These are phyloP conservation scores for Triticum urartu DNA, from an alignment of 176 grass and related monocot species.

Conservation along the genomic window DNA sequence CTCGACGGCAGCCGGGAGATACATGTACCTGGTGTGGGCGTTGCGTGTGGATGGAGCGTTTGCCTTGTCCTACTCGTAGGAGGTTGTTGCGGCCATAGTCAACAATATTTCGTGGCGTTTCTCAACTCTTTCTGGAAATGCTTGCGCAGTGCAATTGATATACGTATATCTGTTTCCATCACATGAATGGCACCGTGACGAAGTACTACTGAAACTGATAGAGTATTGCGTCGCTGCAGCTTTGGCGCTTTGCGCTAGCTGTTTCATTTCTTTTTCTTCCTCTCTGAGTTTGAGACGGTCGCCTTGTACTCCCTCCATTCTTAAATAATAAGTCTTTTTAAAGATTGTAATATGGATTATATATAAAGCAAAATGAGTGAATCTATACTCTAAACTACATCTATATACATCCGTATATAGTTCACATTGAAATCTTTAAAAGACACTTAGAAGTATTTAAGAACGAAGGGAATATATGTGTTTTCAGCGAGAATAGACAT, in stretches of 20 bases:
- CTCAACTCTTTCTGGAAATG: background rate
- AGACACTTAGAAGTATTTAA: too few relatives aligned
- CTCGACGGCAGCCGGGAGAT: background rate
- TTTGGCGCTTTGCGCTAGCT: background rate
- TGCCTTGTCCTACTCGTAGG: background rate
- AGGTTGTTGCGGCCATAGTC: background rate
- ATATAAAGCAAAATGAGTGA: too few relatives aligned
- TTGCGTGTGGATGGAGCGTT: constrained; percentile 16
- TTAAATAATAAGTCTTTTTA: too few relatives aligned
- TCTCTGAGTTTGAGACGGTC: background rate
- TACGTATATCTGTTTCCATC: background rate
- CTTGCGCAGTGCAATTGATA: background rate
- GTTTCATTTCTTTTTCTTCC: background rate
- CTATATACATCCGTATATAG: too few relatives aligned
- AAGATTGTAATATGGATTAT: too few relatives aligned
- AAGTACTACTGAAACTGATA: background rate
- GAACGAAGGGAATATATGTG: background rate
- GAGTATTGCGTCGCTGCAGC: background rate
- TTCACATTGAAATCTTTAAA: too few relatives aligned
- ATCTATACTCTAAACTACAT: too few relatives aligned
- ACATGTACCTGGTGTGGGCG: background rate
- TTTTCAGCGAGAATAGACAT: background rate
- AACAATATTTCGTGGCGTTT: background rate
- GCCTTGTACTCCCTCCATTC: background rate
- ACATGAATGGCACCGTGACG: background rate